Evolutionary conservation across 176 grass and related monocot species (phyloP).

Genomic region (Chloris gayana): DNA sequence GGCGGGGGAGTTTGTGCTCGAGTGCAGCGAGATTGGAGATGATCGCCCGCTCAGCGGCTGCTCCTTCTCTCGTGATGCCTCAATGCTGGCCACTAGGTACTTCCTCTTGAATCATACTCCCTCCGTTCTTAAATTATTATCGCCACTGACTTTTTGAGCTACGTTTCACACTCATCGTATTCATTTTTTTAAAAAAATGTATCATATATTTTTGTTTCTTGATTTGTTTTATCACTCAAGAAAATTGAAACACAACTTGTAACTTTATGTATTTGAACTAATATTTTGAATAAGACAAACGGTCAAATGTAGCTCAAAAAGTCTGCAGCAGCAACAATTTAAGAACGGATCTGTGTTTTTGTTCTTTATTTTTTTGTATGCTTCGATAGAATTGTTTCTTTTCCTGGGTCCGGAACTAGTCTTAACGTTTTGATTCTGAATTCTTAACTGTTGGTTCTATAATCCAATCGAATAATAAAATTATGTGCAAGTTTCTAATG

Average conservation of each 20-base stretch:
- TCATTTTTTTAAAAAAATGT: too few species aligned
- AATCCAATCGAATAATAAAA: not conserved
- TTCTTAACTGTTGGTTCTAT: not conserved
- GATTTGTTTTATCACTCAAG: too few species aligned
- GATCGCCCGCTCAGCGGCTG: slow-evolving; percentile 79
- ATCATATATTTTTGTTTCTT: too few species aligned
- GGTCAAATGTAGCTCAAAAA: too few species aligned
- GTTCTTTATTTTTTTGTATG: not conserved
- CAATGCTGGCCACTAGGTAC: slow-evolving; percentile 86
- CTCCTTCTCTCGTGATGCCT: slow-evolving; percentile 76
- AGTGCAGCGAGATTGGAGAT: slow-evolving; percentile 96
- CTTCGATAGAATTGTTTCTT: not conserved
- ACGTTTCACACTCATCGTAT: too few species aligned
- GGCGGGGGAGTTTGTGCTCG: slow-evolving; percentile 65
- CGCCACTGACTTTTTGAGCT: too few species aligned
- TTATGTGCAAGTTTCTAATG: not conserved
- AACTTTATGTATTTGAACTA: too few species aligned
- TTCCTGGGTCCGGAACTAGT: not conserved
- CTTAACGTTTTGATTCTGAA: not conserved
- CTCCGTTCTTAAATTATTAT: too few species aligned
- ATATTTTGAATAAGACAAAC: too few species aligned
- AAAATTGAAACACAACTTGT: too few species aligned
- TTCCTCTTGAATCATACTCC: not conserved
- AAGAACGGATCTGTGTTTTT: not conserved
- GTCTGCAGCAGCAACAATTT: too few species aligned